phyloP scores from a whole-genome alignment of 116 monocot species.

The Cymodocea nodosa region DNA sequence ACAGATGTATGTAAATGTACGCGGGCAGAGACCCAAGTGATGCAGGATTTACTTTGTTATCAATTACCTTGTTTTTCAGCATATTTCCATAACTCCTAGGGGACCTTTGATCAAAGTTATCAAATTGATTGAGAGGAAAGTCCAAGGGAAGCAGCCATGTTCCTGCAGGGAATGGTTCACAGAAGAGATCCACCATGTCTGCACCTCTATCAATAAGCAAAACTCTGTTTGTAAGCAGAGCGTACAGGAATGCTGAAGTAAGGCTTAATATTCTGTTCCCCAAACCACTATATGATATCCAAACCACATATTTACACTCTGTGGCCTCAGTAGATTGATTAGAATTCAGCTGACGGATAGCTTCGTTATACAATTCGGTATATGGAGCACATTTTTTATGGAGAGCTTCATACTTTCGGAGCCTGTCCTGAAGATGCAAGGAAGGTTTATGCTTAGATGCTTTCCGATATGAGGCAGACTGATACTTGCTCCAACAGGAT shows the following conservation, averaged over 20 bases:
- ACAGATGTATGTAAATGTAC: conserved; percentile 21
- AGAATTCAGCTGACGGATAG: conserved; percentile 20
- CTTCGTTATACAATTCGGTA: conserved; percentile 21
- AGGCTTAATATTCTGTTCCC: conserved; percentile 40
- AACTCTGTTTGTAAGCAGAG: conserved; percentile 25
- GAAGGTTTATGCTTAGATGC: conserved; percentile 29
- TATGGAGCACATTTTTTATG: conserved; percentile 49
- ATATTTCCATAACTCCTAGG: conserved; percentile 20
- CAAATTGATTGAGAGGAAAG: conserved; percentile 14
- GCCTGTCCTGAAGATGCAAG: conserved; percentile 27
- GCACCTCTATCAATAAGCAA: conserved; percentile 19
- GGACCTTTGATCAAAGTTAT: conserved; percentile 1
- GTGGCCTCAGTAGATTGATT: conserved; percentile 1
- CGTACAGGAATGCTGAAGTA: conserved; percentile 20
- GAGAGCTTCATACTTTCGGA: conserved; percentile 39
- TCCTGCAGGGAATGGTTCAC: conserved; percentile 42
- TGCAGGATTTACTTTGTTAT: neutral
- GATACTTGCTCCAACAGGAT: conserved; percentile 46
- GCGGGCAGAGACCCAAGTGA: conserved; percentile 5
- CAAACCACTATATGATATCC: conserved; percentile 23
- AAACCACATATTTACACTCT: conserved; percentile 37
- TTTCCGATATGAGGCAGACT: conserved; percentile 30
- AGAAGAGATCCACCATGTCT: conserved; percentile 33
- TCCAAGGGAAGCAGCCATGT: conserved; percentile 28
- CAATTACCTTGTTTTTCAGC: conserved; percentile 7